Evolutionary conservation across 306 rosid species (phyloP), one percentile per base, ranked within the genome.

Genomic region (Malus orientalis): DNA sequence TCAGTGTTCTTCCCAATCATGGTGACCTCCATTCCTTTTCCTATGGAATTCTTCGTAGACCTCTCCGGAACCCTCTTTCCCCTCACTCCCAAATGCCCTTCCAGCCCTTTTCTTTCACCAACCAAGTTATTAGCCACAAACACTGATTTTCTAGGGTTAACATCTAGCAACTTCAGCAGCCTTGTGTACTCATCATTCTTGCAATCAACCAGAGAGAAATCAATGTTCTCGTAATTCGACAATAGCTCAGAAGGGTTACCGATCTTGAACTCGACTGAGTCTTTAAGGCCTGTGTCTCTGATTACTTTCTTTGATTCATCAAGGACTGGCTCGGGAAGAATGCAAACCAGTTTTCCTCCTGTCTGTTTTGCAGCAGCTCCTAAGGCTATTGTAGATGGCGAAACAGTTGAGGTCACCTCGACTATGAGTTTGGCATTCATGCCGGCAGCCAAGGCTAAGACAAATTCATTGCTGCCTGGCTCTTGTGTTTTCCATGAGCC

Each of bases 361-460:
- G 93, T 89, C 72, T 89, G 89, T 36, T 80, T 57, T 0, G 91
- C 93, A 0, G 93, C 93, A 0, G 85, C 88, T 11, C 90, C 93
- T 6, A 91, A 79, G 78, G 92, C 92, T 73, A 87, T 80, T 27
- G 93, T 91, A 27, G 88, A 89, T 36, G 87, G 85, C 3, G 92
- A 87, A 60, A 85, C 81, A 25, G 54, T 66, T 7, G 89, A 80
- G 42, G 93, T 55, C 49, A 91, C 94, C 74, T 91, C 91, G 64
- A 91, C 88, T 47, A 91, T 86, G 18, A 87, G 90, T 68, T 91
- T 86, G 49, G 92, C 92, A 79, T 74, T 86, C 89, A 85, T 86
- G 20, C 94, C 92, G 30, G 94, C 97, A 51, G 97, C 94, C 73
- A 89, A 69, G 60, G 90, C 97, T 16, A 92, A 89, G 27, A 91